Base-by-base conservation (phyloP, 768 basidiomycete species). In the Filobasidium wieringae region DNA sequence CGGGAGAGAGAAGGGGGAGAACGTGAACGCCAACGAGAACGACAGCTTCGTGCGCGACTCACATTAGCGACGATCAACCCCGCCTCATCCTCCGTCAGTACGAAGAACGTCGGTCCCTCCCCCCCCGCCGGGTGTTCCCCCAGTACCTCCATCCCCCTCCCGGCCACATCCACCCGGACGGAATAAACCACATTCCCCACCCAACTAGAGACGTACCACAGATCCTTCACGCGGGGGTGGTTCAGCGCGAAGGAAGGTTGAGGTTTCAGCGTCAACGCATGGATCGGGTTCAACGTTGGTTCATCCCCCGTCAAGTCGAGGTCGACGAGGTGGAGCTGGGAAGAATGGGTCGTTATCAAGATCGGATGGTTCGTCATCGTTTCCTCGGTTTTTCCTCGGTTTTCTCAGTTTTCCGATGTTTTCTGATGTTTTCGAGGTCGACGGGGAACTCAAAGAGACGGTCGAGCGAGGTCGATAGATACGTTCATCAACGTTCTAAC, bases 321-420 rank as follows among this genome's bases (percentile, higher is more conserved):
- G 27, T 54, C 53, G 26, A 54, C 26, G 6, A 54, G 53, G 37
- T 54, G 53, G 7, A 54, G 53, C n/a, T 54, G 53, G 24, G 43
- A 54, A 19, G 37, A 37, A 29, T 54, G 53, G 1, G 53, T 54
- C 17, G 39, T 41, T 15, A 54, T 33, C 17, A 54, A 41, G 37
- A 54, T n/a, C n/a, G n/a, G n/a, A n/a, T n/a, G n/a, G n/a, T n/a
- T n/a, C n/a, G n/a, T n/a, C n/a, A n/a, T n/a, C n/a, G n/a, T n/a
- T n/a, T n/a, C n/a, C n/a, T n/a, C n/a, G n/a, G n/a, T n/a, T n/a
- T n/a, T n/a, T n/a, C n/a, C n/a, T n/a, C n/a, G n/a, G n/a, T n/a
- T n/a, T n/a, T n/a, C n/a, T n/a, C n/a, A n/a, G n/a, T n/a, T n/a
- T n/a, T n/a, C n/a, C n/a, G n/a, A n/a, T n/a, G n/a, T n/a, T n/a